A percentile compares a stretch with the other conserved stretches of the same genome.
phyloP scores from a whole-genome alignment of 176 grass and related monocot species.

The Triticum dicoccoides region DNA sequence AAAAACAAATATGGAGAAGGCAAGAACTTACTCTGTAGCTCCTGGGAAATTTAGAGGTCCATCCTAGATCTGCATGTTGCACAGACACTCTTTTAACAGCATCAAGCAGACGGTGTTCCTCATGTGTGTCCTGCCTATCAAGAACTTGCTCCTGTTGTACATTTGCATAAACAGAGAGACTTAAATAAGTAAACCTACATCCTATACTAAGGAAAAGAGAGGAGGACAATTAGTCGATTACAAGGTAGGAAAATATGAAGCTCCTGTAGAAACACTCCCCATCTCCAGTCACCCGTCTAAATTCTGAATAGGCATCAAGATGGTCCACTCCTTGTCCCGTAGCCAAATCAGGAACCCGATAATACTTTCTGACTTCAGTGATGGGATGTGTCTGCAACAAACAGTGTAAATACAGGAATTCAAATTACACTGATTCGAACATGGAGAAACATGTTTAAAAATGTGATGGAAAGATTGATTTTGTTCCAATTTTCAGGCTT shows the following conservation, averaged over 20 bases:
- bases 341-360: background rate
- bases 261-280: constrained; percentile 43
- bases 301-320: background rate
- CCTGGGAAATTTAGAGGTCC: background rate
- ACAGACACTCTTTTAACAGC: constrained; percentile 24
- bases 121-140: too few species aligned
- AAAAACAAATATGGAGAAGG: background rate
- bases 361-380: background rate
- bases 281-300: constrained; percentile 23
- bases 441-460: background rate
- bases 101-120: constrained; percentile 21
- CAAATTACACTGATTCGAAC: background rate
- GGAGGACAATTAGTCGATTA: background rate
- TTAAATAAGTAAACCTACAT: background rate
- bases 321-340: background rate
- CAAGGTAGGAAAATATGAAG: constrained; percentile 46
- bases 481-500: background rate
- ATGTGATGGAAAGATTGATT: background rate
- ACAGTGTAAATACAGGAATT: background rate
- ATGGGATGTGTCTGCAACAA: constrained; percentile 9
- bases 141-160: too few species aligned
- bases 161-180: too few species aligned
- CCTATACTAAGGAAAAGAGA: background rate
- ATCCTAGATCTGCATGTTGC: background rate
- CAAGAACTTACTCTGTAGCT: background rate